Percentiles rank a stretch among this genome's conserved stretches.
These are phyloP conservation scores for Hypoxylon fuscum DNA, from an alignment of 495 filamentous ascomycete genomes.

Conservation along the genomic window DNA sequence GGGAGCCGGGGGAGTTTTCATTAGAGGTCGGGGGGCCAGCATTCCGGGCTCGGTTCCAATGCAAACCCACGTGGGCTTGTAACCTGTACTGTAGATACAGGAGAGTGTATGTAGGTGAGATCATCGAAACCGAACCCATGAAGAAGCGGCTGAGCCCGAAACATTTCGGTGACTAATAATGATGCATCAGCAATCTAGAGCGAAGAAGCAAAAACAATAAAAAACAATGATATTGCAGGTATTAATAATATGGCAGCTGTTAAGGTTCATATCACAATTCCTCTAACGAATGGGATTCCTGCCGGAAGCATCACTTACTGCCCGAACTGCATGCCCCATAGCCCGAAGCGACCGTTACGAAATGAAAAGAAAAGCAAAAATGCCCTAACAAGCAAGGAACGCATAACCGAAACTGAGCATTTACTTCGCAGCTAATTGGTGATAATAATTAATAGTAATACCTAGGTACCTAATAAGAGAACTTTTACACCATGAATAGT, in stretches of 20 bases:
- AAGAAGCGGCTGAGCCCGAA: conserved; percentile 1
- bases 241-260: conserved; percentile 23
- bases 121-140: not conserved
- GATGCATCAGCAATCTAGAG: not conserved
- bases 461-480: conserved; percentile 2
- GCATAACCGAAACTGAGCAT: conserved; percentile 1
- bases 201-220: no score
- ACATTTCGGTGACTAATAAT: not conserved
- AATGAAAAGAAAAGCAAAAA: conserved; percentile 5
- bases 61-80: conserved; percentile 26
- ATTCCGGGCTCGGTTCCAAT: conserved; percentile 12
- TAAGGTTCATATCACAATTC: conserved; percentile 24
- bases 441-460: conserved; percentile 15
- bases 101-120: not conserved
- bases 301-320: conserved; percentile 13
- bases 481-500: no score
- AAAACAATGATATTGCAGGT: no score
- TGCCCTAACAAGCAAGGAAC: not conserved
- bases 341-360: conserved; percentile 21
- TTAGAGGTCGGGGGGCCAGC: conserved; percentile 4
- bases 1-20: conserved; percentile 8
- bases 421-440: conserved; percentile 5
- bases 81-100: no score
- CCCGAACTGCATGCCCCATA: conserved; percentile 8
- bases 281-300: conserved; percentile 34